phyloP scores from a whole-genome alignment of 805 yeast genomes.

The Saturnispora sanitii region DNA sequence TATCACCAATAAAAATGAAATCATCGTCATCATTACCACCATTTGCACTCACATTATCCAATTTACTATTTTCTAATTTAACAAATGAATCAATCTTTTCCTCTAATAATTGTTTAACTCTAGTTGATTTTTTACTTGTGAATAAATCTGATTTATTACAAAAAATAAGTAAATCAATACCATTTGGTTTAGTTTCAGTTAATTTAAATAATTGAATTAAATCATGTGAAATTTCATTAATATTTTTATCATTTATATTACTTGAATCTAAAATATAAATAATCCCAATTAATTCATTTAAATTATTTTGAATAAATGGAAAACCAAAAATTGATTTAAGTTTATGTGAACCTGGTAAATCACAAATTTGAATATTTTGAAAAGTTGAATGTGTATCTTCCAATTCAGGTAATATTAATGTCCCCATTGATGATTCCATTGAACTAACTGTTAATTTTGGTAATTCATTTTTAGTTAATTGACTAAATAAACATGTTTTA shows the following conservation, averaged over 20 bases:
- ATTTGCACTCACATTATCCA: constrained; percentile 30
- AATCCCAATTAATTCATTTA: constrained; percentile 48
- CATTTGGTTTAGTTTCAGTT: constrained; percentile 56
- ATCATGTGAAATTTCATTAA: constrained; percentile 47
- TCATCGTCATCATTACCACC: constrained; percentile 28
- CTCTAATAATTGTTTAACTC: constrained; percentile 53
- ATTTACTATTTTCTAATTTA: constrained; percentile 35
- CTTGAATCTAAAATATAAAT: constrained; percentile 70
- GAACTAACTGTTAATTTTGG: constrained; percentile 38
- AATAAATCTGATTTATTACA: constrained; percentile 83
- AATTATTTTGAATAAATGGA: constrained; percentile 36
- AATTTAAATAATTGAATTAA: constrained; percentile 48
- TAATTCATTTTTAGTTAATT: constrained; percentile 14
- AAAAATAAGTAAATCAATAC: constrained; percentile 66
- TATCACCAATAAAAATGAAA: constrained; percentile 32
- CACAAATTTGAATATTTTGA: constrained; percentile 46
- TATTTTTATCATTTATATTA: constrained; percentile 38
- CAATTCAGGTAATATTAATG: constrained; percentile 25
- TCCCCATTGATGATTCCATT: constrained; percentile 35
- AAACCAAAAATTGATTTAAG: constrained; percentile 47
- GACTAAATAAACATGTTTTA: constrained; percentile 18
- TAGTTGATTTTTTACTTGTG: constrained; percentile 61
- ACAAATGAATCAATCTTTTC: constrained; percentile 50
- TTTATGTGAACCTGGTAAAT: constrained; percentile 84
- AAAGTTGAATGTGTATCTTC: constrained; percentile 19